Percentiles rank a stretch among this genome's conserved stretches.
phyloP scores from a whole-genome alignment of 2,329 filamentous ascomycete species.

The Plenodomus lindquistii region DNA sequence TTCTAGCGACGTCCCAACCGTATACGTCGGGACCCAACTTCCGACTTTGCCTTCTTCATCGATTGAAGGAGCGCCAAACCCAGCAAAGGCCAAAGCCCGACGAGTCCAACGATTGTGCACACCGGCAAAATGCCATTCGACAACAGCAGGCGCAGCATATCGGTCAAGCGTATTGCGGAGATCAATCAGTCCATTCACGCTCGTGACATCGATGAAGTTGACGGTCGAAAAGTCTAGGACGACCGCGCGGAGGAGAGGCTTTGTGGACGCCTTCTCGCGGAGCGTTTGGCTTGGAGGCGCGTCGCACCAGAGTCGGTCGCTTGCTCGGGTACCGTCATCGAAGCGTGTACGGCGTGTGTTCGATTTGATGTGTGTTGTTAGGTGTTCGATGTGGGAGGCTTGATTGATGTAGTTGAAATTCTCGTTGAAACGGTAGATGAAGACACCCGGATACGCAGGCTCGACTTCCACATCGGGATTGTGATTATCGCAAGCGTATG shows the following conservation, averaged over 20 bases:
- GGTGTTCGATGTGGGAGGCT: conserved; percentile 77
- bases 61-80: conserved; percentile 54
- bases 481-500: conserved; percentile 59
- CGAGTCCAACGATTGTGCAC: conserved; percentile 61
- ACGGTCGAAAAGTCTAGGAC: conserved; percentile 61
- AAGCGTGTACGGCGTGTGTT: conserved; percentile 25
- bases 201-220: conserved; percentile 61
- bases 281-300: conserved; percentile 38
- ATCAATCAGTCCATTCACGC: conserved; percentile 59
- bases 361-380: conserved; percentile 68
- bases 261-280: conserved; percentile 13
- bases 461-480: conserved; percentile 57
- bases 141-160: conserved; percentile 48
- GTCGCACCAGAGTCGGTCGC: conserved; percentile 61
- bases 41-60: conserved; percentile 6
- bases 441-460: conserved; percentile 78
- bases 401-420: conserved; percentile 94
- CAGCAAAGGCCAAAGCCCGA: conserved; percentile 58
- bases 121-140: conserved; percentile 54
- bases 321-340: conserved; percentile 22
- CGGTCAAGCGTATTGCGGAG: conserved; percentile 58
- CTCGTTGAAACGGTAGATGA: conserved; percentile 92
- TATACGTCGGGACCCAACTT: conserved; percentile 31
- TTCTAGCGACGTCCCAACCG: conserved; percentile 16
- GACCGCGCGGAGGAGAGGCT: conserved; percentile 58